Conservation (phyloP, 495 filamentous ascomycete genomes). For the Aspergillus steynii region DNA sequence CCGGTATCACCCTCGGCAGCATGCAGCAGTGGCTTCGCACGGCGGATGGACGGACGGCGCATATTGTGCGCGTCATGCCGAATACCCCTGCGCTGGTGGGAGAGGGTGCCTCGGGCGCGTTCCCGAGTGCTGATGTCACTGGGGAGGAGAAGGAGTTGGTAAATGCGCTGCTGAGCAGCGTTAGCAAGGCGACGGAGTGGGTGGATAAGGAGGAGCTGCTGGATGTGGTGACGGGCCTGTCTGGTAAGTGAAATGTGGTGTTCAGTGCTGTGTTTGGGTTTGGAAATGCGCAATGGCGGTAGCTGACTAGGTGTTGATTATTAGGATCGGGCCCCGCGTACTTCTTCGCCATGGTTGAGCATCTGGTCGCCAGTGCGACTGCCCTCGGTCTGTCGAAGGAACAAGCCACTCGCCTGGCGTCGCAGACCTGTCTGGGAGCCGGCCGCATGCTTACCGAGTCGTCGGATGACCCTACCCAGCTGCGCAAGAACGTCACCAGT, state of each 20-base stretch:
- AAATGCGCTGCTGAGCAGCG: constrained; percentile 33
- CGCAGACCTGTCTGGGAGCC: constrained; percentile 44
- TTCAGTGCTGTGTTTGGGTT: no score
- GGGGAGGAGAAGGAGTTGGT: constrained; percentile 38
- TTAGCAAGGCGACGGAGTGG: constrained; percentile 44
- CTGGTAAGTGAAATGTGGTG: constrained; percentile 28
- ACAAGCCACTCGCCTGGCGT: constrained; percentile 41
- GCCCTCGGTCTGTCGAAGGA: constrained; percentile 37
- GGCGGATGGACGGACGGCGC: constrained; percentile 26
- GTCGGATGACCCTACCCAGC: constrained; percentile 33
- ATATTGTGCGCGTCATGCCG: constrained; percentile 44
- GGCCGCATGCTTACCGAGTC: constrained; percentile 44
- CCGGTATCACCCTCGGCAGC: constrained; percentile 41
- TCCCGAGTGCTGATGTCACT: constrained; percentile 32
- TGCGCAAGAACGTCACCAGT: constrained; percentile 47
- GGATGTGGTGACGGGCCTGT: constrained; percentile 44
- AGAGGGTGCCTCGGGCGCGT: constrained; percentile 39
- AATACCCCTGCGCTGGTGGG: constrained; percentile 43
- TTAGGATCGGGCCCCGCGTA: constrained; percentile 45
- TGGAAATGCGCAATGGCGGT: background rate
- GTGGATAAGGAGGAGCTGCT: constrained; percentile 42
- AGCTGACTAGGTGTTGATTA: background rate
- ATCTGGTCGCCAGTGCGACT: constrained; percentile 39
- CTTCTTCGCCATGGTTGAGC: constrained; percentile 49
- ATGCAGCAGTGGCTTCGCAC: constrained; percentile 35